Evolutionary conservation across 1,284 basidiomycete genomes (phyloP).

Genomic region (Cerioporus squamosus): DNA sequence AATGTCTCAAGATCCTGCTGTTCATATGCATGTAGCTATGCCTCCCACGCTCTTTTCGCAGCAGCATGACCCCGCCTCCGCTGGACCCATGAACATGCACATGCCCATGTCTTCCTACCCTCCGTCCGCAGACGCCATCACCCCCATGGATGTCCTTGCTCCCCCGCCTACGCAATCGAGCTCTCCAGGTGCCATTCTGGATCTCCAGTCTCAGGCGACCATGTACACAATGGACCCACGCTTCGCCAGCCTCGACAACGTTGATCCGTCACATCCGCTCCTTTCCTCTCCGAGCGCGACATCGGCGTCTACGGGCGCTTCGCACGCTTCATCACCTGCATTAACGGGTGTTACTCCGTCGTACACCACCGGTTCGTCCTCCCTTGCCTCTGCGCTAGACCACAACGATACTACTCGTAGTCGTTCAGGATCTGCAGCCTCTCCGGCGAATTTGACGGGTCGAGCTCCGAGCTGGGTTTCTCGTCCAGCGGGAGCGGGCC

Average conservation of each 20-base stretch:
- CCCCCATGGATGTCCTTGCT: constrained; percentile 43
- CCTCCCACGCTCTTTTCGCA: constrained; percentile 40
- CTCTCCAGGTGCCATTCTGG: constrained; percentile 40
- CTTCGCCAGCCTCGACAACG: constrained; percentile 31
- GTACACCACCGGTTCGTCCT: constrained; percentile 37
- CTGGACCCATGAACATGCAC: constrained; percentile 43
- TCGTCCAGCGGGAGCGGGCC: constrained; percentile 36
- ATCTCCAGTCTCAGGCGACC: constrained; percentile 39
- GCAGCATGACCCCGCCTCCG: constrained; percentile 39
- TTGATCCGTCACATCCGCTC: constrained; percentile 32
- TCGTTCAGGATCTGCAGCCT: constrained; percentile 42
- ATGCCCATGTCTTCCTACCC: constrained; percentile 40
- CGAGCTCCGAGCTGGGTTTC: constrained; percentile 36
- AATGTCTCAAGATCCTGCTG: constrained; percentile 25
- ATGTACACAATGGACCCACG: constrained; percentile 32
- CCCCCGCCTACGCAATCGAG: constrained; percentile 30
- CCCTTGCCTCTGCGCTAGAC: constrained; percentile 41
- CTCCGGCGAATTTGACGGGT: constrained; percentile 35
- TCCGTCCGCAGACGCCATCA: constrained; percentile 36
- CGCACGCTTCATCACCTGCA: constrained; percentile 47
- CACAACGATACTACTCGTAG: constrained; percentile 34
- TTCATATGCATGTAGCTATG: constrained; percentile 35
- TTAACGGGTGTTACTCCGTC: constrained; percentile 36
- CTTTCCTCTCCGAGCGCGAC: constrained; percentile 46
- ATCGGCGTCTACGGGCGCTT: constrained; percentile 43